phyloP scores from a whole-genome alignment of 345 rosid genomes.

The Orychophragmus violaceus region DNA sequence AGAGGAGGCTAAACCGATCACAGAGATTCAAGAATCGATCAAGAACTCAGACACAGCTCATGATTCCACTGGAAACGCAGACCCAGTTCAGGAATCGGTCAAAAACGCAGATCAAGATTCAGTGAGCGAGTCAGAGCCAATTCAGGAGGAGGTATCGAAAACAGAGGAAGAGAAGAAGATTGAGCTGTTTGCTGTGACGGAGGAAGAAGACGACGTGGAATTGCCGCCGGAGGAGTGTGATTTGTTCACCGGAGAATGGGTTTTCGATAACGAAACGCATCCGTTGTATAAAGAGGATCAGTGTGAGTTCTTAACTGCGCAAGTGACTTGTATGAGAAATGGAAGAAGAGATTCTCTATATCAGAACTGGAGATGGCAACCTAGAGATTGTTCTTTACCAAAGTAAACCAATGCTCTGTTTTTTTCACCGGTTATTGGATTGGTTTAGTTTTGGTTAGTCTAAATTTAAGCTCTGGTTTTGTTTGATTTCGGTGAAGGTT shows the following conservation, averaged over 20 bases:
- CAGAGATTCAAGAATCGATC: slow-evolving; percentile 35
- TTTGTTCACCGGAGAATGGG: slow-evolving; percentile 85
- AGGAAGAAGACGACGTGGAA: slow-evolving; percentile 45
- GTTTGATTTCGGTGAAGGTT: slow-evolving; percentile 40
- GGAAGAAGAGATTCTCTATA: slow-evolving; percentile 75
- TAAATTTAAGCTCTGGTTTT: neutral
- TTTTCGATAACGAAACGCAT: slow-evolving; percentile 56
- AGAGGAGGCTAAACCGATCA: slow-evolving; percentile 7
- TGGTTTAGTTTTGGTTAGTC: neutral
- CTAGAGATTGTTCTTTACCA: slow-evolving; percentile 80
- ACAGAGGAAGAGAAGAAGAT: slow-evolving; percentile 26
- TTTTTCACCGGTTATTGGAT: neutral
- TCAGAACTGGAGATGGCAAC: slow-evolving; percentile 98
- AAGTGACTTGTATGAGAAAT: slow-evolving; percentile 88
- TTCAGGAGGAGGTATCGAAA: slow-evolving; percentile 7
- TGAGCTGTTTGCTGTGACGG: slow-evolving; percentile 16
- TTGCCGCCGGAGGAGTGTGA: slow-evolving; percentile 83
- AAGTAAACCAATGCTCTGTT: slow-evolving; percentile 37
- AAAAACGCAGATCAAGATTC: slow-evolving; percentile 9
- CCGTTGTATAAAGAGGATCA: slow-evolving; percentile 84
- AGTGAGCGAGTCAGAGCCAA: slow-evolving; percentile 5
- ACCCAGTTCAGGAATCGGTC: slow-evolving; percentile 31
- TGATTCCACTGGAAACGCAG: slow-evolving; percentile 24
- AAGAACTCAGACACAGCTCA: slow-evolving; percentile 20
- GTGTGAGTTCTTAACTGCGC: slow-evolving; percentile 78